Evolutionary conservation across 2,329 filamentous ascomycete genomes (phyloP), one percentile per base, ranked within the genome.

Genomic region (Cercospora nicotianae): DNA sequence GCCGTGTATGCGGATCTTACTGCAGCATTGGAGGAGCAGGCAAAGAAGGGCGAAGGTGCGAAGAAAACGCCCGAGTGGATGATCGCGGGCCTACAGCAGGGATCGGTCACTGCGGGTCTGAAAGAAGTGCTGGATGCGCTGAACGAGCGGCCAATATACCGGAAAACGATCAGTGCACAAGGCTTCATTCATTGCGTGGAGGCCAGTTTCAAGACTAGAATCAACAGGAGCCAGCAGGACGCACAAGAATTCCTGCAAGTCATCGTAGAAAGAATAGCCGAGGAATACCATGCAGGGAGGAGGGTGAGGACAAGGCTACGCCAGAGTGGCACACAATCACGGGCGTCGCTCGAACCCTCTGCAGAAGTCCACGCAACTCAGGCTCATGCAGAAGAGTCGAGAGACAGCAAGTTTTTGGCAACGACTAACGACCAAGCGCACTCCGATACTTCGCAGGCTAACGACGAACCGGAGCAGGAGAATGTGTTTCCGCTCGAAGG

Each of bases 161-260:
- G 89, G 77, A 99, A 98, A 83, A 95, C 93, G 0, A 96, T 98
- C 65, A 93, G 92, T 16, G 93, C 94, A 3, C 87, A 88, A n/a
- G 86, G 86, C 0, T 97, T 99, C 77, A 91, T 99, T 53, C 84
- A 87, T 70, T 90, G 91, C 0, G 83, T 99, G 62, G 95, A 99
- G 81, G 83, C 84, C 31, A 93, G 94, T 0, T 99, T 97, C 77
- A 88, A 89, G 65, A 94, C 96, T 75, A 89, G 92, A 74, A 96
- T 99, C 74, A 97, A 92, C 77, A 87, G 94, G 64, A 93, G 95
- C 77, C 95, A 99, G 80, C 95, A 99, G 80, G 95, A 99, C 82
- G 95, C 95, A 10, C 95, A 99, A 77, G 95, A 99, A 79, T 97
- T 99, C 71, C 81, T 99, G 65, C 95, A 99, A 81, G 90, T 98